Evolutionary conservation across 78 protist species (phyloP), one percentile per base, ranked within the genome.

Genomic region (Dictyostelium intermedium): DNA sequence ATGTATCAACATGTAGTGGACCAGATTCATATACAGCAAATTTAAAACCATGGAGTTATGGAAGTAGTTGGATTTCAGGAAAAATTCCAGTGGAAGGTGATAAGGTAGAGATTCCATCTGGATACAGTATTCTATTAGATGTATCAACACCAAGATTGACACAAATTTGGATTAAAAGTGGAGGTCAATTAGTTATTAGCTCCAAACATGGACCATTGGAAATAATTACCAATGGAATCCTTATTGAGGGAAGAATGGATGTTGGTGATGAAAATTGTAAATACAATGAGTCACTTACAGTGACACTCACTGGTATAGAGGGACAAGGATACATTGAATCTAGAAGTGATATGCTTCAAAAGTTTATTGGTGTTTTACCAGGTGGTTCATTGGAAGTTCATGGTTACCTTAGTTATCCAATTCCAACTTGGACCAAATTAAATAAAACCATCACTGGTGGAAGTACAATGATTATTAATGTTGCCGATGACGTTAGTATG

Each of bases 311-410:
- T 35, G 94, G 94, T 63, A 37, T 35, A 0, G 94, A 89, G 30
- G 69, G 94, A 16, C 8, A 45, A 87, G 93, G 76, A 10, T n/a
- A 45, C 27, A 83, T 83, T 30, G 82, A 89, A 41, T 30, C n/a
- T 0, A 78, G 50, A n/a, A 3, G 69, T 20, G 94, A 89, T 80
- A 47, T 89, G 81, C 39, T 35, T 18, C 18, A 45, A 69, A 89
- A 89, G 74, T 89, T n/a, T 69, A 63, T 89, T 89, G 94, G 94
- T 81, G 94, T 89, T 23, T 34, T 89, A 20, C 45, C 94, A 69
- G 94, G 94, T 69, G 94, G 94, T 37, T 69, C 41, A 50, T 80
- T 89, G 14, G 94, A 89, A 70, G 14, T 89, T 11, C 94, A 89
- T 47, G 94, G 94, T 47, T 37, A 43, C 47, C n/a, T 56, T 10